Evolutionary conservation across 371 early-diverging fungal genomes (phyloP).

Genomic region (Mucor racemosus): DNA sequence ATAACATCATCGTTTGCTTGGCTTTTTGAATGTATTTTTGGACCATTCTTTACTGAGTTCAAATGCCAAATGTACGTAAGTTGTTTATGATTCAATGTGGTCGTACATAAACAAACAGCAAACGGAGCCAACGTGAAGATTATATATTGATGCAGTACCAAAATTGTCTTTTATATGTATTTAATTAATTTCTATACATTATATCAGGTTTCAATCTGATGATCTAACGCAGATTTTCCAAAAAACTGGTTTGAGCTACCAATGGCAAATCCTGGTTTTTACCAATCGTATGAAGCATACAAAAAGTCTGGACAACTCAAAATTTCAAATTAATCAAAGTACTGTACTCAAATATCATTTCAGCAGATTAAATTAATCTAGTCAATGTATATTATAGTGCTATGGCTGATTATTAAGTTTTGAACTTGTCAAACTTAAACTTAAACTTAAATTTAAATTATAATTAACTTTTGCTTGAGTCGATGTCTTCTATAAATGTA

Average conservation of each 20-base stretch:
- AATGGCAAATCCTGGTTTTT: too few relatives aligned
- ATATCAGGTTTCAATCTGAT: neutral
- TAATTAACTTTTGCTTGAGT: too few relatives aligned
- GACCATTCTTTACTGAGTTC: neutral
- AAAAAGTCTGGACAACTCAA: neutral
- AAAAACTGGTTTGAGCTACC: neutral
- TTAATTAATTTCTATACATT: neutral
- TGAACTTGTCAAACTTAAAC: too few relatives aligned
- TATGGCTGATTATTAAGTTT: too few relatives aligned
- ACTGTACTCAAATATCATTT: too few relatives aligned
- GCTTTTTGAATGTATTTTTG: neutral
- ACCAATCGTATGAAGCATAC: too few relatives aligned
- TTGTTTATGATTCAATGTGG: neutral
- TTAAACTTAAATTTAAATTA: too few relatives aligned
- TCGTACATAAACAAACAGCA: neutral
- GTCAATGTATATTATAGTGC: too few relatives aligned
- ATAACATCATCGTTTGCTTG: neutral
- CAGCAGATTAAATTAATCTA: too few relatives aligned
- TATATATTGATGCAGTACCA: neutral
- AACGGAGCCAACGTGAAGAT: neutral
- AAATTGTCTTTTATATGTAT: neutral
- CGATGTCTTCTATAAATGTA: too few relatives aligned
- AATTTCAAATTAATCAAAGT: too few relatives aligned
- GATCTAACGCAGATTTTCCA: neutral
- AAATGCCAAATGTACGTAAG: conserved; percentile 1